Conservation (phyloP, 768 basidiomycete species). For the Termitomyces sp. region DNA sequence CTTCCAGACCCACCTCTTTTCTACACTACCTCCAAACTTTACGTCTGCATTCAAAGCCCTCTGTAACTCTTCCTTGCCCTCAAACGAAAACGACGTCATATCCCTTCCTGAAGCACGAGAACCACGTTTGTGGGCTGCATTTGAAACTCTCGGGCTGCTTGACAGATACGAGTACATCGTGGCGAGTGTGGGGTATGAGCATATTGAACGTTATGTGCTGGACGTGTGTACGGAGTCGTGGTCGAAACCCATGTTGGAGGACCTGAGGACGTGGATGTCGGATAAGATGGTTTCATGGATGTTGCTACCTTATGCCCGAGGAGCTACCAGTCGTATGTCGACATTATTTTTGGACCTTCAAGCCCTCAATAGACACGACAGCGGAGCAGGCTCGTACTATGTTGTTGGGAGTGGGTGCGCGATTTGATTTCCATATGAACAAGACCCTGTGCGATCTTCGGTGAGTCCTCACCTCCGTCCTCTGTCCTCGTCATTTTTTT, state of each 20-base stretch:
- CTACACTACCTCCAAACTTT: slow-evolving; percentile 64
- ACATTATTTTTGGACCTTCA: slow-evolving; percentile 1
- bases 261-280: slow-evolving; percentile 72
- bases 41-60: slow-evolving; percentile 64
- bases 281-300: slow-evolving; percentile 83
- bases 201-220: slow-evolving; percentile 72
- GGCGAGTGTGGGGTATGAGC: slow-evolving; percentile 78
- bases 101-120: slow-evolving; percentile 17
- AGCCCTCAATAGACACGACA: slow-evolving; percentile 21
- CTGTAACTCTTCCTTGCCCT: slow-evolving; percentile 52
- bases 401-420: slow-evolving; percentile 72
- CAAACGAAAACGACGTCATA: slow-evolving; percentile 17
- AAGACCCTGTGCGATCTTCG: slow-evolving; percentile 86
- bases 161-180: slow-evolving; percentile 84
- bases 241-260: slow-evolving; percentile 58
- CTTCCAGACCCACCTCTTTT: slow-evolving; percentile 75
- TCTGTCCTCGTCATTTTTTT: background rate
- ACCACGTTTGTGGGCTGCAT: slow-evolving; percentile 46
- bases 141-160: slow-evolving; percentile 69
- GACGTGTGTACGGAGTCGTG: slow-evolving; percentile 65
- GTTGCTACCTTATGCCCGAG: slow-evolving; percentile 70
- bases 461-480: slow-evolving; percentile 32
- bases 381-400: slow-evolving; percentile 67
- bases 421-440: slow-evolving; percentile 91
- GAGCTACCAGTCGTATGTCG: slow-evolving; percentile 49